Percentiles rank a stretch among this genome's conserved stretches.
These are phyloP conservation scores for Gastrodia elata DNA, from an alignment of 106 monocot genomes.

Conservation along the genomic window DNA sequence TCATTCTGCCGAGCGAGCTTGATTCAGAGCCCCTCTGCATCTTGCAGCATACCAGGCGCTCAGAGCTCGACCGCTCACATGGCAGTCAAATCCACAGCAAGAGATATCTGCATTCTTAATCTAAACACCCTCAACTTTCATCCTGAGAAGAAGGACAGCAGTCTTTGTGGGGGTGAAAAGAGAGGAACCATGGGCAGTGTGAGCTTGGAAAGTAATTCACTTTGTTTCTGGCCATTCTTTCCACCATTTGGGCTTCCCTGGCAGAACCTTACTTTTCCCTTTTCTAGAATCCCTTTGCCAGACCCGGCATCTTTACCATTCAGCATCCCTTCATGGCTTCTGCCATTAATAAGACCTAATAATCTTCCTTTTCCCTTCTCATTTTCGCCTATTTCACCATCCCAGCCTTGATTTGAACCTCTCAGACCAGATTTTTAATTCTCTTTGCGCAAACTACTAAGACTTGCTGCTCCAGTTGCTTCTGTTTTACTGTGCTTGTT, in stretches of 20 bases:
- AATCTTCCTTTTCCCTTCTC: constrained; percentile 5
- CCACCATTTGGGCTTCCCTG: constrained; percentile 40
- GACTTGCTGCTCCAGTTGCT: not conserved
- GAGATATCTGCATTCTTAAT: constrained; percentile 59
- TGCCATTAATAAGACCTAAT: not conserved
- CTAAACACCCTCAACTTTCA: constrained; percentile 69
- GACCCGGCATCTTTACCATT: constrained; percentile 6
- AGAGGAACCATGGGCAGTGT: not conserved
- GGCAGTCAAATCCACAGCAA: constrained; percentile 27
- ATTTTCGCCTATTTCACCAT: not conserved
- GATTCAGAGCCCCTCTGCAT: constrained; percentile 41
- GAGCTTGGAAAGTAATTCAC: constrained; percentile 15
- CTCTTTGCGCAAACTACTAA: not conserved
- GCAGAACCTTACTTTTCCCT: constrained; percentile 1
- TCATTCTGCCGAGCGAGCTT: constrained; percentile 58
- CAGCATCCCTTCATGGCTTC: constrained; percentile 9
- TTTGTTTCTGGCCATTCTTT: constrained; percentile 78
- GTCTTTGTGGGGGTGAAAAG: constrained; percentile 25
- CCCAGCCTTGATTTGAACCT: not conserved
- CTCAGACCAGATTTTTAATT: not conserved
- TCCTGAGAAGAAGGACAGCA: constrained; percentile 33
- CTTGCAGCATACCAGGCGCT: constrained; percentile 49
- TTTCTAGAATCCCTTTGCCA: not conserved
- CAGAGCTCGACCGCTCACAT: constrained; percentile 55
- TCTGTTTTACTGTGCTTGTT: not conserved